phyloP scores from a whole-genome alignment of 2,329 filamentous ascomycete species.

The Fusarium napiforme region DNA sequence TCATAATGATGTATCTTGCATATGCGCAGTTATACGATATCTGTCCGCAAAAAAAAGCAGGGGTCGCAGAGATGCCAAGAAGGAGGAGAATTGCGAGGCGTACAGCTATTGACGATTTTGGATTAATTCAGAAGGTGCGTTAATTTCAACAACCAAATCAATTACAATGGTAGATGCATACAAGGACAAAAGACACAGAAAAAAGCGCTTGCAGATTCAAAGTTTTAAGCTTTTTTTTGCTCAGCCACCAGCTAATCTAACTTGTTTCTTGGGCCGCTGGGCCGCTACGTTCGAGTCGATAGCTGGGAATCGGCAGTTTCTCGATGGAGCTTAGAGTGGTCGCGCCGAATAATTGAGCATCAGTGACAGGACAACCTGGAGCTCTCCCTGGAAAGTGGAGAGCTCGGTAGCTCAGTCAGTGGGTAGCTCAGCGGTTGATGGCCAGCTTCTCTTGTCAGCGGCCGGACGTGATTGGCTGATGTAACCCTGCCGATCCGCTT shows the following conservation, averaged over 20 bases:
- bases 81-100: not conserved
- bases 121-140: not conserved
- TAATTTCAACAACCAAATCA: not conserved
- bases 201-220: slow-evolving; percentile 6
- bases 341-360: slow-evolving; percentile 28
- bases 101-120: not conserved
- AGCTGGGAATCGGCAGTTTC: slow-evolving; percentile 25
- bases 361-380: slow-evolving; percentile 32
- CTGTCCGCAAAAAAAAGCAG: not conserved
- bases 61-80: not conserved
- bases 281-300: not conserved
- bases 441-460: not conserved
- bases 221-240: slow-evolving; percentile 33
- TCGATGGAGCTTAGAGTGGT: slow-evolving; percentile 16
- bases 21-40: not conserved
- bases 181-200: not conserved
- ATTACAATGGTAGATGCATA: not conserved
- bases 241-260: slow-evolving; percentile 17
- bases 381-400: slow-evolving; percentile 19
- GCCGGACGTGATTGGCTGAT: not conserved
- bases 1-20: not conserved
- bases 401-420: slow-evolving; percentile 4
- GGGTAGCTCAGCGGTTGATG: slow-evolving; percentile 14
- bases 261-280: slow-evolving; percentile 1
- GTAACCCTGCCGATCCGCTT: slow-evolving; percentile 5